Base-by-base conservation (phyloP, 768 basidiomycete species). In the Pleurotus ostreatus region DNA sequence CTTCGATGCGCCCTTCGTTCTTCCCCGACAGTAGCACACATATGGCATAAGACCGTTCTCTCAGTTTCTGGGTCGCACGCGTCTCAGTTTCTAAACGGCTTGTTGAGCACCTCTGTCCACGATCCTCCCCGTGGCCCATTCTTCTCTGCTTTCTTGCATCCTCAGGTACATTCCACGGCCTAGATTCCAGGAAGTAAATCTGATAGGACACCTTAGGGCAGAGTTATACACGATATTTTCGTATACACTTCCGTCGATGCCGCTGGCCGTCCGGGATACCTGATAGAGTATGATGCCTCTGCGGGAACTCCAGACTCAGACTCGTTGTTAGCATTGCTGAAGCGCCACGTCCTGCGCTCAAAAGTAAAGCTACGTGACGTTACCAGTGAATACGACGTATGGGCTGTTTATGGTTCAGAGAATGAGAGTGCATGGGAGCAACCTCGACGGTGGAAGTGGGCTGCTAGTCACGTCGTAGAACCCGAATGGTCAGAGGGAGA, bases 171-270 rank as follows among this genome's bases (percentile, higher is more conserved):
- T 66, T 46, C 34, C 57, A 65, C 59, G 59, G 49, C 57, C 54
- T 60, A 12, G 51, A 49, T 16, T 37, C 48, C 60, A 30, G 48
- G 49, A 41, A 22, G 46, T 54, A 26, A 48, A 61, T 58, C 59
- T 46, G 52, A 46, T 39, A 51, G 56, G 13, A 64, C 52, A 22
- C 34, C 64, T 18, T 63, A 95, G 94, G 96, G 96, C 40, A 81
- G 94, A 66, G 84, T 98, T 26, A 74, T 97, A 46, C 87, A 94
- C 66, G 95, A 98, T 68, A 72, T 88, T 49, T 94, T 98, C 70
- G 76, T 97, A 59, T 91, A 92, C 68, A 84, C 87, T 12, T 74
- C 77, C 25, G 70, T 74, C 8, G 71, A 72, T 44, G 63, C 68
- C 13, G 3, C 51, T 39, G 74, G 82, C 11, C 69, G 76, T 18